Percentiles rank a stretch among this genome's conserved stretches.
Evolutionary conservation across 345 rosid genomes (phyloP).

Genomic region (Erodium maritimum): DNA sequence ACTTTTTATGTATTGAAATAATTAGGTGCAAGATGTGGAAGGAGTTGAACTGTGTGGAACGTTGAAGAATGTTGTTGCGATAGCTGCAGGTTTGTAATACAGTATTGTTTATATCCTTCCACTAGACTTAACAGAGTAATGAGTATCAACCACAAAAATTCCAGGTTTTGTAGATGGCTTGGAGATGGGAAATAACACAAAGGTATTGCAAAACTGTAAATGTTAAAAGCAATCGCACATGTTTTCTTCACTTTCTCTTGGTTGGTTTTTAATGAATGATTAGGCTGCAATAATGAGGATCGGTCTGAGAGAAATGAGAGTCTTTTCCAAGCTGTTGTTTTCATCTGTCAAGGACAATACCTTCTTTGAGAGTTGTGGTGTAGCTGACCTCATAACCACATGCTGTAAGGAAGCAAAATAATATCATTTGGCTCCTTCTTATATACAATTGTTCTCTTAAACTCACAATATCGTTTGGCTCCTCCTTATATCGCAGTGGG

Average conservation of each 20-base stretch:
- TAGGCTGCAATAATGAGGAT: conserved; percentile 98
- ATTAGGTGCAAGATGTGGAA: conserved; percentile 80
- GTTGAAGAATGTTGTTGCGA: conserved; percentile 88
- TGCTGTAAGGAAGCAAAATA: conserved; percentile 49
- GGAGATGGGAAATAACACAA: conserved; percentile 94
- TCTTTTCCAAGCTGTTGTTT: conserved; percentile 70
- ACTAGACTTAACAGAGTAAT: neutral
- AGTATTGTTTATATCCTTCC: neutral
- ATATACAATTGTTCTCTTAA: neutral
- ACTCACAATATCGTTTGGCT: conserved; percentile 10
- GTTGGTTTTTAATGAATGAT: conserved; percentile 4
- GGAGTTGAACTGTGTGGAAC: conserved; percentile 97
- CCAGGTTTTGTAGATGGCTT: conserved; percentile 89
- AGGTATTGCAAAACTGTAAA: conserved; percentile 28
- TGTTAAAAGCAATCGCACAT: neutral
- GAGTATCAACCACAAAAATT: conserved; percentile 5
- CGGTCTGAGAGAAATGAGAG: conserved; percentile 90
- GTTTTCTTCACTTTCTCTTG: conserved; percentile 1
- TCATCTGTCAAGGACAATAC: conserved; percentile 76
- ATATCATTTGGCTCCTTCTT: conserved; percentile 2
- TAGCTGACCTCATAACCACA: conserved; percentile 87
- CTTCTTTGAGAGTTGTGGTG: conserved; percentile 94
- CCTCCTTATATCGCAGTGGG: no score
- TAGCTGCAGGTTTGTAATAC: conserved; percentile 57
- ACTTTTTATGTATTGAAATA: conserved; percentile 3